Conservation (phyloP, 768 basidiomycete species). For the Sarcodon sp. region DNA sequence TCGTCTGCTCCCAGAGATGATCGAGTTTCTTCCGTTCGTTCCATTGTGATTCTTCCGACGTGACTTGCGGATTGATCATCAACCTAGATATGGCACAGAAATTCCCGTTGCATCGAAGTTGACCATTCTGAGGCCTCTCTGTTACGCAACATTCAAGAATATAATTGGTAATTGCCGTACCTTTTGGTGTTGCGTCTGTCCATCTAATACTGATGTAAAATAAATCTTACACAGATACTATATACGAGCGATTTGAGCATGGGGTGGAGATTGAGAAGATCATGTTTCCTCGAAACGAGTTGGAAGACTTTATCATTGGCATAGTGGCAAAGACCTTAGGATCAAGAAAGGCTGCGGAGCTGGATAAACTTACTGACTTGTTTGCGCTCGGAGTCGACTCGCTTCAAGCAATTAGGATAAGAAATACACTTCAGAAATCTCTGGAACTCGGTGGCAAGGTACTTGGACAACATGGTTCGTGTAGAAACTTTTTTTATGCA, state of each 20-base stretch:
- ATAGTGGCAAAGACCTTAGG: conserved; percentile 22
- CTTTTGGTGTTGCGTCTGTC: no score
- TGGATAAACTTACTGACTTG: conserved; percentile 22
- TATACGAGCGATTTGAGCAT: conserved; percentile 30
- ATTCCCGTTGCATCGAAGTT: conserved; percentile 41
- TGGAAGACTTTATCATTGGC: conserved; percentile 22
- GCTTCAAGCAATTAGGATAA: conserved; percentile 33
- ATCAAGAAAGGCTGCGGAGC: conserved; percentile 14
- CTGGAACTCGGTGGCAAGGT: conserved; percentile 16
- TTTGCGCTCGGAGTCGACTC: conserved; percentile 42
- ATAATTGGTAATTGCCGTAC: conserved; percentile 27
- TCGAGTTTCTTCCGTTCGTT: conserved; percentile 32
- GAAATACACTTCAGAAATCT: conserved; percentile 33
- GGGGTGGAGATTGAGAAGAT: conserved; percentile 19
- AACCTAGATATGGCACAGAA: conserved; percentile 19
- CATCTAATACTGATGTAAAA: not conserved
- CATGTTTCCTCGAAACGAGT: conserved; percentile 12
- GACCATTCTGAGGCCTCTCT: conserved; percentile 32
- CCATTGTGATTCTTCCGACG: no score
- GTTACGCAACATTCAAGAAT: conserved; percentile 35
- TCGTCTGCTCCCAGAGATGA: conserved; percentile 33
- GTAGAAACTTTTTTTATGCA: not conserved
- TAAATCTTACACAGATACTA: conserved; percentile 9
- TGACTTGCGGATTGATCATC: not conserved
- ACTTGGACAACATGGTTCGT: conserved; percentile 21